Base-by-base conservation (phyloP, 805 yeast genomes). In the Candida ovalis region DNA sequence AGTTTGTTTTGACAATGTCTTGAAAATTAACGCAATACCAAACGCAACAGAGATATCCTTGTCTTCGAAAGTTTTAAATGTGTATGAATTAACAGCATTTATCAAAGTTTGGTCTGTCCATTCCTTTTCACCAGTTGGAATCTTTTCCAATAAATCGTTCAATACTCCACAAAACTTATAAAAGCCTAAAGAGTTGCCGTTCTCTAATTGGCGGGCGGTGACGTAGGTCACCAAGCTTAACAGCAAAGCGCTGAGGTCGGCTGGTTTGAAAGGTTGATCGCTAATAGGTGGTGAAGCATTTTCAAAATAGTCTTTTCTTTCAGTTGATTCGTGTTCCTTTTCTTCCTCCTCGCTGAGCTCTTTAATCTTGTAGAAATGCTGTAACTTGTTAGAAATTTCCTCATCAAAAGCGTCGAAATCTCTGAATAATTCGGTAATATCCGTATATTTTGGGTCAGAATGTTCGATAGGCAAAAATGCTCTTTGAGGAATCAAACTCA, bases 401-500 rank as follows among this genome's bases (percentile, higher is more conserved):
- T 17, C 15, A 17, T 43, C 49, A 22, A 59, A 47, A 4, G 57
- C 58, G 1, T 52, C 51, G 9, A 50, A 48, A 12, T 47, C 51
- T 13, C 43, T 18, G 2, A 43, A 17, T 8, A 56, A 32, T 3
- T 42, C 22, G 30, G 46, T 19, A 35, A 35, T n/a, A 21, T 52
- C 17, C 44, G 49, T 21, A 45, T 46, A 40, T 41, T 52, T 23
- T 4, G 47, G 55, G 40, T 54, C 59, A 0, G 79, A 72, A 55
- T 71, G 76, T 50, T 72, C 77, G 30, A 78, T 56, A 0, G 88
- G 86, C 2, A 80, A 58, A 48, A 78, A 77, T 1, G 88, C 86
- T 43, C 86, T 70, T 39, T 77, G 80, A 0, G 94, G 91, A 7
- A 87, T 74, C 43, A 78, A 58, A 1, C 70, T 71, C n/a, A 85